Conservation (phyloP, 2,329 filamentous ascomycete genomes). For the Colletotrichum sojae region DNA sequence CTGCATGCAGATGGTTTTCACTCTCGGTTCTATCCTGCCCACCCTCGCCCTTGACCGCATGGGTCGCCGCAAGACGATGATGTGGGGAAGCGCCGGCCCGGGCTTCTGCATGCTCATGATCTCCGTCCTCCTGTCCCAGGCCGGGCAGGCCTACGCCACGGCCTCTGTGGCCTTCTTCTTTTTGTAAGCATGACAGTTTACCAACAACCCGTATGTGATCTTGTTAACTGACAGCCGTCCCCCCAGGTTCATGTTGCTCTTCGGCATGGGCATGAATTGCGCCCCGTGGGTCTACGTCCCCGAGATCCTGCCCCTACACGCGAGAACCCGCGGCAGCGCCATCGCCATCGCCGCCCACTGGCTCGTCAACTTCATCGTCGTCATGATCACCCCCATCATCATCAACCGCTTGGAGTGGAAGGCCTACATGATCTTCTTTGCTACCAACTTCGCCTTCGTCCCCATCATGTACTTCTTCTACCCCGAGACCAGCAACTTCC, state of each 20-base stretch:
- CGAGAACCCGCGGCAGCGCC: slow-evolving; percentile 50
- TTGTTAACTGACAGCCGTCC: not conserved
- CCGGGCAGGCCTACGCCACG: slow-evolving; percentile 37
- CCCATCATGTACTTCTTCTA: slow-evolving; percentile 62
- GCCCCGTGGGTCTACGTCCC: slow-evolving; percentile 56
- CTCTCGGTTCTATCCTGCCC: slow-evolving; percentile 53
- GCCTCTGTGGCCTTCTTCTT: slow-evolving; percentile 56
- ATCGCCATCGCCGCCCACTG: slow-evolving; percentile 54
- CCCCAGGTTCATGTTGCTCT: slow-evolving; percentile 48
- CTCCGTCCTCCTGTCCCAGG: slow-evolving; percentile 48
- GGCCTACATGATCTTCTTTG: slow-evolving; percentile 67
- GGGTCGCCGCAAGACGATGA: slow-evolving; percentile 59
- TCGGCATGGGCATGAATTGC: slow-evolving; percentile 47
- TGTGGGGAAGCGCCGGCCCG: slow-evolving; percentile 54
- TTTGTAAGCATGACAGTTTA: slow-evolving; percentile 40
- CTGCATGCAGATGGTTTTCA: slow-evolving; percentile 55
- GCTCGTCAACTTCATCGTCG: slow-evolving; percentile 55
- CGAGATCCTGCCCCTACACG: slow-evolving; percentile 52
- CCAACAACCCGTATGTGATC: not conserved
- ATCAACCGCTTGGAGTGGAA: slow-evolving; percentile 64
- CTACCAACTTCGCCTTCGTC: slow-evolving; percentile 60
- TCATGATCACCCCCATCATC: slow-evolving; percentile 66
- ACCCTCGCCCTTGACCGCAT: slow-evolving; percentile 53
- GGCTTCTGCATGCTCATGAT: slow-evolving; percentile 56
- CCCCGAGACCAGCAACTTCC: slow-evolving; percentile 66